Percentiles rank a stretch among this genome's conserved stretches.
These are phyloP conservation scores for Calonectria multiphialidica DNA, from an alignment of 2,329 filamentous ascomycete genomes.

Conservation along the genomic window DNA sequence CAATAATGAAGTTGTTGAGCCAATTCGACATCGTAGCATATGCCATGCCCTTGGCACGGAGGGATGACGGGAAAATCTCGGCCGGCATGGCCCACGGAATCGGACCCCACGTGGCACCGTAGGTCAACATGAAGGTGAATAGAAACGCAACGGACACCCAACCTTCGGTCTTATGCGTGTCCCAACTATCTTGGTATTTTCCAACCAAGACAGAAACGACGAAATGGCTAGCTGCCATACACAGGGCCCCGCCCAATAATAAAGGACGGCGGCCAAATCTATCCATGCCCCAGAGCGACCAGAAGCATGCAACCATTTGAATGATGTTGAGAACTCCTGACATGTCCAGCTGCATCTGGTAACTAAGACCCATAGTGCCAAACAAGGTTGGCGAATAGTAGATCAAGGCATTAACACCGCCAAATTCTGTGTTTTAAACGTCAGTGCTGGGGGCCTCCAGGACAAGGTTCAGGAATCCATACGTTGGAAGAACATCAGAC, in stretches of 20 bases:
- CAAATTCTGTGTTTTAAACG: slow-evolving; percentile 25
- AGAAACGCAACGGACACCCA: slow-evolving; percentile 45
- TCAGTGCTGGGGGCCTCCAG: no score
- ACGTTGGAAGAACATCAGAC: slow-evolving; percentile 68
- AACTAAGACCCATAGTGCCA: slow-evolving; percentile 61
- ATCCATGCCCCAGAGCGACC: slow-evolving; percentile 59
- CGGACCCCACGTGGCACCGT: slow-evolving; percentile 69
- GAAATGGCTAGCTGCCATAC: slow-evolving; percentile 41
- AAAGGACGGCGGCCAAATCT: slow-evolving; percentile 40
- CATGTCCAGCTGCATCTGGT: slow-evolving; percentile 47
- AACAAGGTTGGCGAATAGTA: slow-evolving; percentile 72
- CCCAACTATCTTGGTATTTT: slow-evolving; percentile 38
- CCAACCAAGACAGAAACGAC: slow-evolving; percentile 42
- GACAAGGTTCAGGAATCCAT: background rate
- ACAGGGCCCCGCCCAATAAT: slow-evolving; percentile 37
- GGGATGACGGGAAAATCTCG: slow-evolving; percentile 72
- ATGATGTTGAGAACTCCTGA: slow-evolving; percentile 46
- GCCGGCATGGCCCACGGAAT: slow-evolving; percentile 60
- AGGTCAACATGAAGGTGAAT: slow-evolving; percentile 69
- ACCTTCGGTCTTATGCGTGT: slow-evolving; percentile 35
- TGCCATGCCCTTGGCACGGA: slow-evolving; percentile 74
- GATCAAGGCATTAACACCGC: slow-evolving; percentile 58
- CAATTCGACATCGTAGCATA: slow-evolving; percentile 69
- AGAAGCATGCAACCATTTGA: slow-evolving; percentile 51
- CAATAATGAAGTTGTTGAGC: slow-evolving; percentile 72